Evolutionary conservation across 441 rosid genomes (phyloP).

Genomic region (Hura crepitans): DNA sequence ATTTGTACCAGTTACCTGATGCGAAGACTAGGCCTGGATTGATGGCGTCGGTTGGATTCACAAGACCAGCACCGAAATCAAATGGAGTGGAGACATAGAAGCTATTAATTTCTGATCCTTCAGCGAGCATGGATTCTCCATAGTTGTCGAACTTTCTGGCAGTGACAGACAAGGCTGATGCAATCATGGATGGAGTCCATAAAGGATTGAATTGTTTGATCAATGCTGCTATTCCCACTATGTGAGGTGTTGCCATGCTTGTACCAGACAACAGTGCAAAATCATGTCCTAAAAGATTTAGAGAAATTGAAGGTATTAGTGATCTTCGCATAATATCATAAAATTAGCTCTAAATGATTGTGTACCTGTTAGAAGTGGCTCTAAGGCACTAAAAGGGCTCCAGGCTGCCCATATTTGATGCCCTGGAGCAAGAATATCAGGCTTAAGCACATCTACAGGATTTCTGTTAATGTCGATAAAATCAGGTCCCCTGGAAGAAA

Average conservation of each 20-base stretch:
- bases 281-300: constrained; percentile 39
- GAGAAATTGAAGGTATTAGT: background rate
- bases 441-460: constrained; percentile 74
- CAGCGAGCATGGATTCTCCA: constrained; percentile 54
- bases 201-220: constrained; percentile 66
- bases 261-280: constrained; percentile 85
- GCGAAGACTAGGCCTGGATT: constrained; percentile 79
- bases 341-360: too few species aligned
- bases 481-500: constrained; percentile 93
- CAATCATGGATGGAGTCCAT: constrained; percentile 83
- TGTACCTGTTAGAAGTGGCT: constrained; percentile 52
- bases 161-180: constrained; percentile 78
- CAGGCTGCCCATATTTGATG: constrained; percentile 93
- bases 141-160: constrained; percentile 47
- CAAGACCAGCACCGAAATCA: constrained; percentile 71
- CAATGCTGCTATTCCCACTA: constrained; percentile 67
- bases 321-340: background rate
- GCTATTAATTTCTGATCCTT: constrained; percentile 40
- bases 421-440: constrained; percentile 88
- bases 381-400: constrained; percentile 73
- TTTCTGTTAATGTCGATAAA: constrained; percentile 51
- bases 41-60: constrained; percentile 57
- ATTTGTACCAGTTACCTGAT: constrained; percentile 40
- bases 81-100: constrained; percentile 50
- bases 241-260: constrained; percentile 92